Conservation (phyloP, 2,329 filamentous ascomycete genomes). For the Stachybotrys elegans region DNA sequence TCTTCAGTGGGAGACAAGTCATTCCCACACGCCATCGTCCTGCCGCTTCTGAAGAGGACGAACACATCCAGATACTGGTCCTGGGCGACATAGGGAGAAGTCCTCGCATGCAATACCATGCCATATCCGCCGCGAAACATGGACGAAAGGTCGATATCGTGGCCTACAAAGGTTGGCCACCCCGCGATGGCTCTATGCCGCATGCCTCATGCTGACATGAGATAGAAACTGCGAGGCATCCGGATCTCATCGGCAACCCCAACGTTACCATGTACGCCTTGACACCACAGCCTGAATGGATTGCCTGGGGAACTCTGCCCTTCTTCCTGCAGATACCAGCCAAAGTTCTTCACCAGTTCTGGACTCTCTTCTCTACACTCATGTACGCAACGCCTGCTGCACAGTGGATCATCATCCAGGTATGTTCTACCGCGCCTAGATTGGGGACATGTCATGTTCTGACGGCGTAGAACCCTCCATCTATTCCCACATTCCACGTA, state of each 20-base stretch:
- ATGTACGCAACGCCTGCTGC: slow-evolving; percentile 69
- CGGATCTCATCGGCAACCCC: slow-evolving; percentile 65
- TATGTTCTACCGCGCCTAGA: slow-evolving; percentile 22
- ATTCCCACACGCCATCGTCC: slow-evolving; percentile 31
- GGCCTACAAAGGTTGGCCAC: slow-evolving; percentile 68
- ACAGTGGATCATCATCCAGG: slow-evolving; percentile 81
- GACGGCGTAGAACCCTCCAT: slow-evolving; percentile 73
- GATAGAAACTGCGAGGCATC: slow-evolving; percentile 72
- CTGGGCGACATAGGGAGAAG: slow-evolving; percentile 93
- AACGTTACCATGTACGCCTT: slow-evolving; percentile 69
- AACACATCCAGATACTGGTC: slow-evolving; percentile 73
- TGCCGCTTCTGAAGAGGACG: slow-evolving; percentile 27
- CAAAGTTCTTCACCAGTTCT: slow-evolving; percentile 82
- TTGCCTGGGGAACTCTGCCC: slow-evolving; percentile 65
- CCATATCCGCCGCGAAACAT: slow-evolving; percentile 80
- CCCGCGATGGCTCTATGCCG: slow-evolving; percentile 6
- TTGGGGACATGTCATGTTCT: slow-evolving; percentile 1
- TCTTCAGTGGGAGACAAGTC: slow-evolving; percentile 16
- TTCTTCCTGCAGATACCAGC: slow-evolving; percentile 76
- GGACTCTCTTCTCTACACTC: slow-evolving; percentile 64
- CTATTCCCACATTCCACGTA: slow-evolving; percentile 82
- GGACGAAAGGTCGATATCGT: slow-evolving; percentile 78
- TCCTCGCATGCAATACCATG: slow-evolving; percentile 98
- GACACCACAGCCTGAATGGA: slow-evolving; percentile 57
- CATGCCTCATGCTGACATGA: background rate